Percentiles rank a stretch among this genome's conserved stretches.
Evolutionary conservation across 2,329 filamentous ascomycete species (phyloP).

Genomic region (Trichoderma pleuroti): DNA sequence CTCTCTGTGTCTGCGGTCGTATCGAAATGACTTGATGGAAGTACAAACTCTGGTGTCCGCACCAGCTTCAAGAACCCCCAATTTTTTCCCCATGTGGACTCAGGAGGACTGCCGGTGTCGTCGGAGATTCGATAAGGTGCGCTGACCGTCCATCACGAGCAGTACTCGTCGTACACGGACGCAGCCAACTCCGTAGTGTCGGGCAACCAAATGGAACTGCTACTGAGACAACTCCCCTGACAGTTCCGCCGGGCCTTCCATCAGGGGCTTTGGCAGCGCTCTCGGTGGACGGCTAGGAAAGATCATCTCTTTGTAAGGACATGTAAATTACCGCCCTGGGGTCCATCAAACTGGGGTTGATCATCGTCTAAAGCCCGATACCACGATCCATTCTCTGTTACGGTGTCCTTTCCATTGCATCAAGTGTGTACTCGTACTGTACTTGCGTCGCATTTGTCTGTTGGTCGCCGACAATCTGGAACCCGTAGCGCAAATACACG

Average conservation of each 20-base stretch:
- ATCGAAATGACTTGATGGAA: neutral
- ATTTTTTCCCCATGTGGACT: neutral
- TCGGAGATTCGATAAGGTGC: neutral
- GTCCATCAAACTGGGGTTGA: neutral
- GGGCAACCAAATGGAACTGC: neutral
- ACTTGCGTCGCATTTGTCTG: neutral
- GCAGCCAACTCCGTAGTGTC: neutral
- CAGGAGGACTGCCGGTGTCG: neutral
- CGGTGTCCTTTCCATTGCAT: neutral
- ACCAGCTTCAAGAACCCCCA: neutral
- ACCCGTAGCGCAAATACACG: neutral
- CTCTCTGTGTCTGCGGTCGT: neutral
- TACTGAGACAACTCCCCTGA: neutral
- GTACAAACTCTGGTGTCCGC: neutral
- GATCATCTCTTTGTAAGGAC: neutral
- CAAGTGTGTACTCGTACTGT: neutral
- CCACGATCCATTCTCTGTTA: neutral
- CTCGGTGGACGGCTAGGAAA: neutral
- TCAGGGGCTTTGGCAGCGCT: neutral
- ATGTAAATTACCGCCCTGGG: neutral
- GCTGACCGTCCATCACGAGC: neutral
- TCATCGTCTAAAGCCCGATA: neutral
- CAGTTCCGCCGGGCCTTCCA: neutral
- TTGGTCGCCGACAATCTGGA: constrained; percentile 13
- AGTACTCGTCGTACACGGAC: neutral